These are phyloP conservation scores for Extremus antarcticus DNA, from an alignment of 495 filamentous ascomycete genomes.

Conservation along the genomic window DNA sequence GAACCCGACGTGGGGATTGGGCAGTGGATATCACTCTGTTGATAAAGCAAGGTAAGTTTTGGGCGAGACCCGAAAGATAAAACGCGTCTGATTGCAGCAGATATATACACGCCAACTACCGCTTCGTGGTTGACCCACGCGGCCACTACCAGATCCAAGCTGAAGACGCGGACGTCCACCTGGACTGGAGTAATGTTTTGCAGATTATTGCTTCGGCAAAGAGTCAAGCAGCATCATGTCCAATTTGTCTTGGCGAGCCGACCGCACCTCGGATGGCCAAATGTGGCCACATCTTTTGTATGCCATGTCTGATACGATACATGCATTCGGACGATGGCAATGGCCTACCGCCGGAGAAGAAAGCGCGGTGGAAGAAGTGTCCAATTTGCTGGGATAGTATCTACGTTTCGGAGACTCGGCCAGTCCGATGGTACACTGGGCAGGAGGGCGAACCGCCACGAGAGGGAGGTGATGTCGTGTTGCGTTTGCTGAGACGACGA, in stretches of 20 bases:
- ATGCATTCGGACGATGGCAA: slow-evolving; percentile 78
- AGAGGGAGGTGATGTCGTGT: slow-evolving; percentile 79
- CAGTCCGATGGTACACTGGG: slow-evolving; percentile 83
- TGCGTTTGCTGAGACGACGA: slow-evolving; percentile 70
- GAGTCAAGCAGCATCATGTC: slow-evolving; percentile 79
- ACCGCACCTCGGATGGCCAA: slow-evolving; percentile 95
- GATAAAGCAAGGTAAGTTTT: slow-evolving; percentile 69
- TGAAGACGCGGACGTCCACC: slow-evolving; percentile 74
- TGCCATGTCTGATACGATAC: slow-evolving; percentile 86
- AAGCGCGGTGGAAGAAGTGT: slow-evolving; percentile 82
- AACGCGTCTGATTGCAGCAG: slow-evolving; percentile 28
- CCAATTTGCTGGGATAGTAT: slow-evolving; percentile 91
- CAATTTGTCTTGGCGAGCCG: slow-evolving; percentile 83
- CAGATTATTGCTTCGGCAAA: slow-evolving; percentile 84
- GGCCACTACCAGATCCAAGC: slow-evolving; percentile 71
- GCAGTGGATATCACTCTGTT: slow-evolving; percentile 80
- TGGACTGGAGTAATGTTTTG: slow-evolving; percentile 83
- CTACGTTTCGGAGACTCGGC: slow-evolving; percentile 76
- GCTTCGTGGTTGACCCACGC: slow-evolving; percentile 81
- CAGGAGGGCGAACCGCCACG: slow-evolving; percentile 70
- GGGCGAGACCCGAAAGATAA: too few species aligned
- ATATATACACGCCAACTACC: slow-evolving; percentile 95
- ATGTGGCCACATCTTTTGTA: slow-evolving; percentile 94
- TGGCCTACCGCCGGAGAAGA: slow-evolving; percentile 51
- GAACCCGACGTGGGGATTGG: slow-evolving; percentile 71